Evolutionary conservation across 2,329 filamentous ascomycete species (phyloP), one percentile per base, ranked within the genome.

Genomic region (Penicillium sp.): DNA sequence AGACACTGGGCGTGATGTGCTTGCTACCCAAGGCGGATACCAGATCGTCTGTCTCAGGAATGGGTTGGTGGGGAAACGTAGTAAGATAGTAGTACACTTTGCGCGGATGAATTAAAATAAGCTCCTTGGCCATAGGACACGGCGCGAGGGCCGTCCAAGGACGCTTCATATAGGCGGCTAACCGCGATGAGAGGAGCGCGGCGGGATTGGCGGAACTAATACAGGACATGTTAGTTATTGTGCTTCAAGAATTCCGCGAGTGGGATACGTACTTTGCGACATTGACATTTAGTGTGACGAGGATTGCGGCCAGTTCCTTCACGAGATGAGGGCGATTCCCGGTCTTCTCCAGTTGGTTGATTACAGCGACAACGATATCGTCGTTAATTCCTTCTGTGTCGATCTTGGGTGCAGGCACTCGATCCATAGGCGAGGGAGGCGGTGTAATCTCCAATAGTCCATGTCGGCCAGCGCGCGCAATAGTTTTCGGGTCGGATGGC

Each of bases 11-110:
- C 3, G 93, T 94, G 59, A 95, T 86, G 59, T 91, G 86, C 60
- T 82, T 81, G 63, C 79, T 80, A 54, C 79, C 77, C 59, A 80
- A 76, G 51, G 73, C 76, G 66, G 78, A 61, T 70, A 77, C 72
- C 62, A 81, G 74, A 66, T 83, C 79, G 55, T 80, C 78, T 50
- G 79, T 82, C 62, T 89, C 84, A 2, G 91, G 90, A 20, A 97
- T 85, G 37, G 90, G 85, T 71, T 93, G 90, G 69, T 89, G 90
- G 45, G 89, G 86, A 69, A 83, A 88, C n/a, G 89, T 96, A 38
- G 91, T 96, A 58, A 99, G 84, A 77, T 92, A 97, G 78, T 95
- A 97, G 80, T 96, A 97, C 45, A 95, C 92, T 74, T 94, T 90
- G 71, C 93, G 89, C 20, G 94, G 94, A 72, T 97, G 93, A 40